Conservation (phyloP, 176 grass and related monocot genomes). For the Ampelocalamus luodianensis region DNA sequence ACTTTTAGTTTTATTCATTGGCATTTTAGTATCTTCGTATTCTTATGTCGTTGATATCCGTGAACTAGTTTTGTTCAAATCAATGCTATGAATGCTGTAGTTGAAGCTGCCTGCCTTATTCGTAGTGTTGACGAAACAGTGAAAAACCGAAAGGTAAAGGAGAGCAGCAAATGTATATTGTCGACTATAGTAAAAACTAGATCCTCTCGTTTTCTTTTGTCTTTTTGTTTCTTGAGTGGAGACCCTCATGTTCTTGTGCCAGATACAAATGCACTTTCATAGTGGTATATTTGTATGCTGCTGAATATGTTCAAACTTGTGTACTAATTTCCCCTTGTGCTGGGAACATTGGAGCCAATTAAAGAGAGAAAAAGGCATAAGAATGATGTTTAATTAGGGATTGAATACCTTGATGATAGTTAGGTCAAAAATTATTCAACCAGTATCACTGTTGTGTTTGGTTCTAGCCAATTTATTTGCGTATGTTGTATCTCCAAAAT, state of each 20-base stretch:
- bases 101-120: conserved; percentile 85
- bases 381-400: neutral
- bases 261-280: neutral
- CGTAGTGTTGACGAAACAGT: conserved; percentile 94
- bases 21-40: conserved; percentile 16
- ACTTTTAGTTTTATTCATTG: conserved; percentile 26
- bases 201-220: neutral
- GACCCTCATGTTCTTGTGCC: neutral
- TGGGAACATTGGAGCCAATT: neutral
- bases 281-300: neutral
- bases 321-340: neutral
- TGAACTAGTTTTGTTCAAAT: conserved; percentile 58
- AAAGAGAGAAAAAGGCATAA: neutral
- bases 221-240: neutral
- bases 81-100: conserved; percentile 92
- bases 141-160: conserved; percentile 92
- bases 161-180: neutral
- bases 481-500: too few species aligned
- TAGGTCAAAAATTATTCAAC: too few species aligned
- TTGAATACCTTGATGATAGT: neutral
- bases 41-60: neutral
- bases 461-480: too few species aligned
- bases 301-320: neutral
- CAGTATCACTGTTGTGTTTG: too few species aligned
- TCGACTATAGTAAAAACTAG: neutral